A percentile compares a stretch with the other conserved stretches of the same genome.
Evolutionary conservation across 208 protist species (phyloP).

Genomic region (Leishmania tropica): DNA sequence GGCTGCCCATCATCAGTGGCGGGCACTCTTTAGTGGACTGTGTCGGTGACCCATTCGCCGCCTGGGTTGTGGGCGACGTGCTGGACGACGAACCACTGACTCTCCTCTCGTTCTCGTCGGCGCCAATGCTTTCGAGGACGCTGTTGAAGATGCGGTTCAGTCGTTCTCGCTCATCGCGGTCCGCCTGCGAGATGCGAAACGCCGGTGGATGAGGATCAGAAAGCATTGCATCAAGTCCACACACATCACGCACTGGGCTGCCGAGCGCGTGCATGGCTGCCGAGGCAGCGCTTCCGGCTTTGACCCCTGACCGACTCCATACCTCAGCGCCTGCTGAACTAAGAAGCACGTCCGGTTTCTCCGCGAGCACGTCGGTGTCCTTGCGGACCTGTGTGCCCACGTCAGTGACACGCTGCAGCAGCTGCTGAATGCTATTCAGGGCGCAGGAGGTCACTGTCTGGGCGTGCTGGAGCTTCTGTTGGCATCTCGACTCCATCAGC

Average conservation of each 20-base stretch:
- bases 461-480: conserved; percentile 32
- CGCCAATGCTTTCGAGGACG: conserved; percentile 23
- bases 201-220: conserved; percentile 26
- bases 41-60: background rate
- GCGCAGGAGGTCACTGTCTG: conserved; percentile 29
- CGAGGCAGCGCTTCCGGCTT: background rate
- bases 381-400: conserved; percentile 30
- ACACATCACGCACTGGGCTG: conserved; percentile 19
- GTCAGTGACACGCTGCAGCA: conserved; percentile 34
- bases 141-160: conserved; percentile 25
- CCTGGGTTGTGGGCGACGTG: background rate
- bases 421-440: conserved; percentile 29
- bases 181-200: conserved; percentile 15
- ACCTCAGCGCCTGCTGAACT: background rate
- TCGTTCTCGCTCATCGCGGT: conserved; percentile 8
- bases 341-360: conserved; percentile 12
- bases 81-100: background rate
- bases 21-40: background rate
- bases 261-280: background rate
- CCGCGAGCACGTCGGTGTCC: conserved; percentile 31
- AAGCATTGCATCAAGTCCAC: conserved; percentile 15
- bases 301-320: background rate
- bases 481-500: conserved; percentile 24
- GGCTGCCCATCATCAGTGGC: background rate
- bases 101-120: background rate